These are phyloP conservation scores for Candida morakotiae DNA, from an alignment of 805 yeast genomes.

Conservation along the genomic window DNA sequence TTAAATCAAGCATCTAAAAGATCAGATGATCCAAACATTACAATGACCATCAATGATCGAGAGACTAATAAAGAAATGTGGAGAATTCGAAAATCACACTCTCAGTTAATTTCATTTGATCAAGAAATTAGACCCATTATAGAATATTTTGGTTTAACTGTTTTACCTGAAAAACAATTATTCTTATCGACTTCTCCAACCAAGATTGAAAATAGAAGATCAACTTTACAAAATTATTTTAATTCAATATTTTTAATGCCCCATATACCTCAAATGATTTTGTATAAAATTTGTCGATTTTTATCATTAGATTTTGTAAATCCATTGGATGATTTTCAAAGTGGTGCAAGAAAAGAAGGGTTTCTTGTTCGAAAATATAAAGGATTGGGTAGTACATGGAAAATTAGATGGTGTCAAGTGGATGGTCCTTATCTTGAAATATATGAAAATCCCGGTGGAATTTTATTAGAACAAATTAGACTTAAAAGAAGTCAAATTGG, in stretches of 20 bases:
- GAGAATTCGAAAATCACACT: conserved; percentile 61
- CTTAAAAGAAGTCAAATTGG: conserved; percentile 54
- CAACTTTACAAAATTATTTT: conserved; percentile 56
- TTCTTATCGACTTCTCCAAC: conserved; percentile 58
- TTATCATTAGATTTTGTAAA: conserved; percentile 65
- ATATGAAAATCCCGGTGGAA: conserved; percentile 55
- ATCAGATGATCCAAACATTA: conserved; percentile 54
- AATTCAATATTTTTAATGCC: conserved; percentile 53
- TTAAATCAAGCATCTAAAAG: conserved; percentile 34
- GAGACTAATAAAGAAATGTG: conserved; percentile 66
- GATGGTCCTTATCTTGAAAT: conserved; percentile 57
- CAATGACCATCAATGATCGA: conserved; percentile 62
- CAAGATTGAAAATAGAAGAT: conserved; percentile 60
- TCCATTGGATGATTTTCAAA: conserved; percentile 49
- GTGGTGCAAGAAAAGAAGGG: conserved; percentile 61
- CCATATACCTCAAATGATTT: conserved; percentile 50
- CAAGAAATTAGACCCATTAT: conserved; percentile 48
- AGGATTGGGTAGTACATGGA: conserved; percentile 64
- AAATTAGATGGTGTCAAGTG: conserved; percentile 61
- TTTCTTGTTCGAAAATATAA: conserved; percentile 60
- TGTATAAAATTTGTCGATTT: conserved; percentile 55
- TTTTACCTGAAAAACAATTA: conserved; percentile 59
- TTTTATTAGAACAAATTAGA: conserved; percentile 47
- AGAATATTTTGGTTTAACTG: conserved; percentile 53
- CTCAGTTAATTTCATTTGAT: conserved; percentile 62